A percentile compares a stretch with the other conserved stretches of the same genome.
These are phyloP conservation scores for Suhomyces sp. DNA, from an alignment of 805 yeast genomes.

Conservation along the genomic window DNA sequence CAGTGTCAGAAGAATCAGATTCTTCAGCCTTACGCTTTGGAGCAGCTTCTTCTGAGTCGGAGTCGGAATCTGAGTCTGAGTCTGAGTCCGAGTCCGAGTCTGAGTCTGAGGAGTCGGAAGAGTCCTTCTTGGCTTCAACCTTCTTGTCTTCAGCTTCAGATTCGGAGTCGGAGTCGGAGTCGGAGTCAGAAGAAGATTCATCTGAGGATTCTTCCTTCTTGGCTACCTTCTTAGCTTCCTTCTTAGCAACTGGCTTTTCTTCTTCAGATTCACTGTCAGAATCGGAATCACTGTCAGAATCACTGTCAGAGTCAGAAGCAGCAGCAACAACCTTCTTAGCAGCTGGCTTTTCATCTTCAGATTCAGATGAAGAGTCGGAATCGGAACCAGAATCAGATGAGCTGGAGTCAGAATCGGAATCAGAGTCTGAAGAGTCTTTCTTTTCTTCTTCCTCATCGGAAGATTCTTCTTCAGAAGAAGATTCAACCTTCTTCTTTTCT, in stretches of 20 bases:
- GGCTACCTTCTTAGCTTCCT: conserved; percentile 13
- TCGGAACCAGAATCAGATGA: conserved; percentile 23
- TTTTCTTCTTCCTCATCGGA: conserved; percentile 10
- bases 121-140: conserved; percentile 12
- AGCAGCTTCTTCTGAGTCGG: conserved; percentile 37
- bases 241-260: conserved; percentile 12
- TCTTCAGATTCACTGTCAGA: conserved; percentile 27
- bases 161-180: conserved; percentile 27
- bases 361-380: conserved; percentile 18
- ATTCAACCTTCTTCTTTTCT: conserved; percentile 22
- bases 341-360: neutral
- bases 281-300: conserved; percentile 24
- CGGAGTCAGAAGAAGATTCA: conserved; percentile 23
- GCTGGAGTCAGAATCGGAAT: conserved; percentile 24
- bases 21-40: conserved; percentile 26
- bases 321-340: conserved; percentile 15
- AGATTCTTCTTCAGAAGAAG: conserved; percentile 1
- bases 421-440: conserved; percentile 15
- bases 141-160: conserved; percentile 25
- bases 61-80: conserved; percentile 35
- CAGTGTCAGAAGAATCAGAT: conserved; percentile 2
- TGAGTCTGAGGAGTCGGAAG: conserved; percentile 11
- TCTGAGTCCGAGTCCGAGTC: conserved; percentile 34
- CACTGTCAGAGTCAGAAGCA: conserved; percentile 29
- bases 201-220: conserved; percentile 15